Conservation (phyloP, 2,329 filamentous ascomycete species). For the Diaporthe ilicicola region DNA sequence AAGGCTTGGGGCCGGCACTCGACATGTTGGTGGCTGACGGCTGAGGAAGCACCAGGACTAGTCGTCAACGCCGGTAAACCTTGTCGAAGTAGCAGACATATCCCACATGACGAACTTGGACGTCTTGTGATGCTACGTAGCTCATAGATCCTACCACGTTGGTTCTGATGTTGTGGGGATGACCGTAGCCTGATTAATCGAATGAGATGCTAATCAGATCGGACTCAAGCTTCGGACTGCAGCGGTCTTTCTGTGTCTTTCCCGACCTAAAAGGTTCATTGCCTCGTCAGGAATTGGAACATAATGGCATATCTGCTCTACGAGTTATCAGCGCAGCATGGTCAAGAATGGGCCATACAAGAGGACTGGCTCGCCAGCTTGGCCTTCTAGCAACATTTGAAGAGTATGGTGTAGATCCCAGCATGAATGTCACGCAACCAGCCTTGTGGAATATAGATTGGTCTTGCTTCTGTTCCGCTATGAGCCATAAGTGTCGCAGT, state of each 20-base stretch:
- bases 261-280: background rate
- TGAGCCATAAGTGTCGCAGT: background rate
- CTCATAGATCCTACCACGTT: too few species aligned
- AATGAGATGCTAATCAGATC: background rate
- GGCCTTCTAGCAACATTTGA: background rate
- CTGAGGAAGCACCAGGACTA: background rate
- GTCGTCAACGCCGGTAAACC: background rate
- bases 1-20: background rate
- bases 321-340: background rate
- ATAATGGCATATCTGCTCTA: background rate
- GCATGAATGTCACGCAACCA: too few species aligned
- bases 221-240: background rate
- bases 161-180: background rate
- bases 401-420: background rate
- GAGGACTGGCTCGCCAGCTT: background rate
- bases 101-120: background rate
- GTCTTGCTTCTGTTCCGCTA: too few species aligned
- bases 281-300: background rate
- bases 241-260: background rate
- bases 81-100: background rate
- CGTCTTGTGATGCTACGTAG: background rate
- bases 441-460: background rate
- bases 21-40: background rate
- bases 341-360: background rate
- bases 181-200: background rate